Percentiles rank a stretch among this genome's conserved stretches.
These are phyloP conservation scores for Candida silvicultrix DNA, from an alignment of 805 yeast genomes.

Conservation along the genomic window DNA sequence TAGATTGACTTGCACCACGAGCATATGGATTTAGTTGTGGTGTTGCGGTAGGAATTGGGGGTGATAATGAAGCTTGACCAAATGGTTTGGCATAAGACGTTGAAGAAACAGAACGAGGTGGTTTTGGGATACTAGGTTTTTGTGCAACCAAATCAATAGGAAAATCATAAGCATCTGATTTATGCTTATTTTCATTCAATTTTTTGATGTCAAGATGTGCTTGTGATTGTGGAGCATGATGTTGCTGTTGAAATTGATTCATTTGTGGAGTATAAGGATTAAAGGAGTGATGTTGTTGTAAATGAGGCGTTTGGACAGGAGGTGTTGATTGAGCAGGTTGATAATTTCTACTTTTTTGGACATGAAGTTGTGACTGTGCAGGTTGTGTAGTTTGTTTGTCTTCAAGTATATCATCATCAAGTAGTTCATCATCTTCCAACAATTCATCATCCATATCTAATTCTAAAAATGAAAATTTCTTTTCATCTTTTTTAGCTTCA, in stretches of 20 bases:
- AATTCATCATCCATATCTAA: constrained; percentile 2
- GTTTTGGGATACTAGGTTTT: constrained; percentile 14
- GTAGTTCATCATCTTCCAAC: constrained; percentile 11
- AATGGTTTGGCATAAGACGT: constrained; percentile 11
- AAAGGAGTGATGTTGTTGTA: not conserved
- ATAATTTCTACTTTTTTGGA: not conserved
- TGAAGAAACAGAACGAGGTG: constrained; percentile 10
- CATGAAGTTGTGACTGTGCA: not conserved
- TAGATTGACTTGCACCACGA: not conserved
- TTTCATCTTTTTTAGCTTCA: not conserved
- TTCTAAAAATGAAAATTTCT: constrained; percentile 12
- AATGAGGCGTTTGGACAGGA: not conserved
- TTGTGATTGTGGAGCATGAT: not conserved
- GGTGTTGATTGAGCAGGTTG: not conserved
- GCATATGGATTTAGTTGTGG: not conserved
- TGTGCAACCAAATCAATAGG: constrained; percentile 49
- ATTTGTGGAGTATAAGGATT: constrained; percentile 1
- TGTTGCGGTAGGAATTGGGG: not conserved
- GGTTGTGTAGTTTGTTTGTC: constrained; percentile 1
- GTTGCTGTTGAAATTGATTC: not conserved
- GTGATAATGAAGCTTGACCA: not conserved
- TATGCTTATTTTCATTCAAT: constrained; percentile 43
- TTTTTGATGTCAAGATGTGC: constrained; percentile 22
- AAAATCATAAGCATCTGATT: constrained; percentile 74
- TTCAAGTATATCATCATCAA: constrained; percentile 6